These are phyloP conservation scores for Leishmania mexicana DNA, from an alignment of 208 protist genomes.

Conservation along the genomic window DNA sequence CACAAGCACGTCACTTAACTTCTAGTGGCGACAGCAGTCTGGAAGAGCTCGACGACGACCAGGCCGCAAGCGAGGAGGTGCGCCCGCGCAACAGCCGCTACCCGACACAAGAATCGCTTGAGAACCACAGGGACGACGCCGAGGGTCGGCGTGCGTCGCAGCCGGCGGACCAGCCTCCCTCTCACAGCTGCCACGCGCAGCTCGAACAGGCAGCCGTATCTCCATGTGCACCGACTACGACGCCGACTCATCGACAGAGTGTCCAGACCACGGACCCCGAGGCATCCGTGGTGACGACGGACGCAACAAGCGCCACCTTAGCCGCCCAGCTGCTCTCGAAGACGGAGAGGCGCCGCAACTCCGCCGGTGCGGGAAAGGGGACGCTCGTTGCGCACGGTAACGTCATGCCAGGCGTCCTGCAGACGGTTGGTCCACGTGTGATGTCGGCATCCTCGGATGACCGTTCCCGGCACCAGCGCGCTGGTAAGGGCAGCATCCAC, in stretches of 20 bases:
- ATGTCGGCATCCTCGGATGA: slow-evolving; percentile 4
- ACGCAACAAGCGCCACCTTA: neutral
- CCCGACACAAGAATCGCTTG: slow-evolving; percentile 6
- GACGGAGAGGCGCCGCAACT: neutral
- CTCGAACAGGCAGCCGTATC: slow-evolving; percentile 1
- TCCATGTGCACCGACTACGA: neutral
- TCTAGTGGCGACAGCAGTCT: neutral
- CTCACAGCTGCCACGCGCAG: slow-evolving; percentile 1
- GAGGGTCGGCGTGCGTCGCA: neutral
- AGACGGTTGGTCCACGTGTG: neutral
- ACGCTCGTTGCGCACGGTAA: neutral
- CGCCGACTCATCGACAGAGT: neutral
- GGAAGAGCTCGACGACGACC: slow-evolving; percentile 4
- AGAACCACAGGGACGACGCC: neutral
- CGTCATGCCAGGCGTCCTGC: neutral
- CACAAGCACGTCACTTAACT: slow-evolving; percentile 3
- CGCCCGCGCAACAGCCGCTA: slow-evolving; percentile 4
- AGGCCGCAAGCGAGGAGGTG: neutral
- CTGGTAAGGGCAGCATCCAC: slow-evolving; percentile 1
- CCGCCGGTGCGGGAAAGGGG: neutral
- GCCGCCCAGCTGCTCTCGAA: neutral
- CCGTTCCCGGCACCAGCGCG: neutral
- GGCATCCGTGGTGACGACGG: neutral
- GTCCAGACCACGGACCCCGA: neutral
- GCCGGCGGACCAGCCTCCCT: slow-evolving; percentile 1